These are phyloP conservation scores for Thelonectria discophora DNA, from an alignment of 2,329 filamentous ascomycete genomes.

Conservation along the genomic window DNA sequence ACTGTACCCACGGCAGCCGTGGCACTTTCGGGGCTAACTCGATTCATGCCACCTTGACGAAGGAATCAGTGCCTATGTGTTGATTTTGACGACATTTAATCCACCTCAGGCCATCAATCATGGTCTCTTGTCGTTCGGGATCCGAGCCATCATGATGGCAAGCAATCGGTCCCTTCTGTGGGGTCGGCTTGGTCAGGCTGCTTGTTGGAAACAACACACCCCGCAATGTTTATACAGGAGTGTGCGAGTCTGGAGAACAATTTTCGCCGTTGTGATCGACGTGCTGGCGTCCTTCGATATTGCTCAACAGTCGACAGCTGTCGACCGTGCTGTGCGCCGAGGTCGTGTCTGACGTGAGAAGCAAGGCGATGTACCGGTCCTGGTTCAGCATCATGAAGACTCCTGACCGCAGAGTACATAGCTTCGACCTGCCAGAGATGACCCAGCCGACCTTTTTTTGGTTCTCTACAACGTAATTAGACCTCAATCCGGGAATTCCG, in stretches of 20 bases:
- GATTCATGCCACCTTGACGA: neutral
- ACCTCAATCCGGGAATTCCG: too few species aligned
- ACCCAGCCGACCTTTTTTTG: too few species aligned
- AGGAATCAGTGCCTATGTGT: constrained; percentile 7
- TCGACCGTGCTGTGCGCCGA: too few species aligned
- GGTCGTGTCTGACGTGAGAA: too few species aligned
- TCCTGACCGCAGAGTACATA: too few species aligned
- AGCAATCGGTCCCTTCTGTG: neutral
- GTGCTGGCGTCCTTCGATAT: neutral
- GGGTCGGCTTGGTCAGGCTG: neutral
- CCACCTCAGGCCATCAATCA: neutral
- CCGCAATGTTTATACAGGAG: neutral
- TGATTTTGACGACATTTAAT: neutral
- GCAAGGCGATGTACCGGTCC: too few species aligned
- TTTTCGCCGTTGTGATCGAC: neutral
- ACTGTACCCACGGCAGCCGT: too few species aligned
- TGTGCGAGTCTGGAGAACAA: neutral
- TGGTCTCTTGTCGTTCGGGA: neutral
- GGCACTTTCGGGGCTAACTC: neutral
- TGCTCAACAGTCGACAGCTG: too few species aligned
- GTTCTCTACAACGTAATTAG: too few species aligned
- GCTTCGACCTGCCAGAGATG: too few species aligned
- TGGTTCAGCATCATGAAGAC: too few species aligned
- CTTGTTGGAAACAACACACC: neutral
- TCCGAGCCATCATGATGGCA: too few species aligned